Conservation (phyloP, 495 filamentous ascomycete species). For the Mytilinidion resinicola region DNA sequence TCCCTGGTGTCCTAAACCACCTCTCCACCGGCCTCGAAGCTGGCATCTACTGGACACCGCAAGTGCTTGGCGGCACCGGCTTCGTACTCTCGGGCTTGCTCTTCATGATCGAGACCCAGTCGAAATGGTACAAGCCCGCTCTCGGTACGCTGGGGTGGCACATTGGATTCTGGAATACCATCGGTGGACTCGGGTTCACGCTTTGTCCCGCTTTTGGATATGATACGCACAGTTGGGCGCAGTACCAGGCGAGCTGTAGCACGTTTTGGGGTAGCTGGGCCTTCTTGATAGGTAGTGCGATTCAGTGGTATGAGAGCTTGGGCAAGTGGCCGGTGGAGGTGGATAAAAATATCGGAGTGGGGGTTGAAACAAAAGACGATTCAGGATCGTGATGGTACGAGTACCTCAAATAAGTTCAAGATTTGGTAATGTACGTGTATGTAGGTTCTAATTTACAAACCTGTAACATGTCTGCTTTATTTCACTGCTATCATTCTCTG, state of each 20-base stretch:
- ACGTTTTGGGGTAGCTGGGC: constrained; percentile 68
- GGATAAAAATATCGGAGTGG: not conserved
- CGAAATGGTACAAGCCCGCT: constrained; percentile 58
- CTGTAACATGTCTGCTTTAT: no score
- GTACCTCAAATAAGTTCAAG: no score
- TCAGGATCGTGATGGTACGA: no score
- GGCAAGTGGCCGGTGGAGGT: constrained; percentile 53
- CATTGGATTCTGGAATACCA: constrained; percentile 52
- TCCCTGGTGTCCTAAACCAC: constrained; percentile 52
- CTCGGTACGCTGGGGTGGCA: constrained; percentile 55
- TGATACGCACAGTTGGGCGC: constrained; percentile 41
- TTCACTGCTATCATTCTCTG: no score
- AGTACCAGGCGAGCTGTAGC: constrained; percentile 51
- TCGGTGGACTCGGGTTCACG: constrained; percentile 63
- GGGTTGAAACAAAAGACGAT: not conserved
- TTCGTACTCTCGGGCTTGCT: constrained; percentile 55
- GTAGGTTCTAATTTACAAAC: no score
- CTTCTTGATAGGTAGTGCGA: constrained; percentile 57
- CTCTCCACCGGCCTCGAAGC: constrained; percentile 45
- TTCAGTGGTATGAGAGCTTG: constrained; percentile 62
- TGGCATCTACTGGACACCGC: constrained; percentile 61
- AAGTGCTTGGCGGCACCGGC: constrained; percentile 59
- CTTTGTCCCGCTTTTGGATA: constrained; percentile 58
- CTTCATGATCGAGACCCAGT: constrained; percentile 67
- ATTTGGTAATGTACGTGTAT: no score